Conservation (phyloP, 805 yeast genomes). For the Kuraishia capsulata region DNA sequence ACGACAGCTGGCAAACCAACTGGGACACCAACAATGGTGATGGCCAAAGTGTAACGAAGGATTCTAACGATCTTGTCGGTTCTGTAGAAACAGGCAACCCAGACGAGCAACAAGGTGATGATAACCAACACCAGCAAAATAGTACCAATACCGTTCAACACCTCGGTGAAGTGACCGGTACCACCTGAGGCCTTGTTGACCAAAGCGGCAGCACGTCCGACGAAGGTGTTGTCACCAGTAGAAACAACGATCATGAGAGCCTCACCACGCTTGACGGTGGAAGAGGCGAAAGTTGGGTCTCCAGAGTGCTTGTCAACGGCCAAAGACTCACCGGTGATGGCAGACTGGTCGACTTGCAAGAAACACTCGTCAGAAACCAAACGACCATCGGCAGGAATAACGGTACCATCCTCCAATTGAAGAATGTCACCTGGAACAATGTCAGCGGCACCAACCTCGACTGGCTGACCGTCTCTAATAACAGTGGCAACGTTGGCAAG, state of each 20-base stretch:
- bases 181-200: conserved; percentile 93
- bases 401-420: conserved; percentile 88
- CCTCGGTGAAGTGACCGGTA: conserved; percentile 94
- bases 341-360: conserved; percentile 92
- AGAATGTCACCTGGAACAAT: conserved; percentile 94
- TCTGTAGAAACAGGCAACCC: conserved; percentile 94
- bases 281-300: conserved; percentile 84
- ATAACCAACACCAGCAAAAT: conserved; percentile 82
- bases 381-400: conserved; percentile 90
- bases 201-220: conserved; percentile 95
- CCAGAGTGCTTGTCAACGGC: conserved; percentile 90
- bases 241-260: conserved; percentile 90
- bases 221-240: conserved; percentile 92
- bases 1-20: conserved; percentile 98
- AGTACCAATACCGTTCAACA: conserved; percentile 95
- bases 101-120: conserved; percentile 77
- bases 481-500: conserved; percentile 84
- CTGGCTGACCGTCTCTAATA: conserved; percentile 70
- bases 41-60: conserved; percentile 87
- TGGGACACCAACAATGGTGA: conserved; percentile 96
- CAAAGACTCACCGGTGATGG: conserved; percentile 94
- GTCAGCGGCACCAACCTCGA: conserved; percentile 74
- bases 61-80: conserved; percentile 78
- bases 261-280: conserved; percentile 94
- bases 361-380: conserved; percentile 76